A percentile compares a stretch with the other conserved stretches of the same genome.
These are phyloP conservation scores for Novymonas esmeraldas DNA, from an alignment of 208 protist species.

Conservation along the genomic window DNA sequence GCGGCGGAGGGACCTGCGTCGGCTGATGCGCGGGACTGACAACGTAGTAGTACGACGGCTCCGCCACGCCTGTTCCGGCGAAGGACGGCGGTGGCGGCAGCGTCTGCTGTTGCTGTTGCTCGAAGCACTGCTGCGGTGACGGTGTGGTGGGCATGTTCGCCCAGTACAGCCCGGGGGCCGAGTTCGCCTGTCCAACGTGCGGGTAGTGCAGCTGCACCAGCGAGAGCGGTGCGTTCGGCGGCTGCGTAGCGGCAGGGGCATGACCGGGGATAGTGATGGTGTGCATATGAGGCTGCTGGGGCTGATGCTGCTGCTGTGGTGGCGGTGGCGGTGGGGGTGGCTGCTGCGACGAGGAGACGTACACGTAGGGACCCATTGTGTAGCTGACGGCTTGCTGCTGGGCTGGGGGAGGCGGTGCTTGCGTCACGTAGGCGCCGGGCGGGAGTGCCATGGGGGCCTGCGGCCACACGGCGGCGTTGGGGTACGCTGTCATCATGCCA, in stretches of 20 bases:
- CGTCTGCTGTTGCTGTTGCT: not conserved
- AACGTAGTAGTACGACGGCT: slow-evolving; percentile 11
- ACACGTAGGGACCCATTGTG: slow-evolving; percentile 9
- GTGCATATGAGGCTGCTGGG: not conserved
- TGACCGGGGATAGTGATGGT: not conserved
- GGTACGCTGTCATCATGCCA: not conserved
- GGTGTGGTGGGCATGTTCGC: not conserved
- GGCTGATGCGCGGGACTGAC: slow-evolving; percentile 2
- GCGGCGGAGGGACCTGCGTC: not conserved
- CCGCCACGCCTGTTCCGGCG: not conserved
- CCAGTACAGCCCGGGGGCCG: slow-evolving; percentile 9
- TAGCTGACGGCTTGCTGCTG: slow-evolving; percentile 11
- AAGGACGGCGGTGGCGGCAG: not conserved
- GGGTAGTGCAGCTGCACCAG: slow-evolving; percentile 21
- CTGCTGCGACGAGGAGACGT: too few species aligned
- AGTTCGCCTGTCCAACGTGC: not conserved
- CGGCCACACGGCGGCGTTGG: slow-evolving; percentile 3
- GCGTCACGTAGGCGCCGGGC: slow-evolving; percentile 3
- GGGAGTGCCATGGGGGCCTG: not conserved
- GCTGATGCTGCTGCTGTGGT: slow-evolving; percentile 4
- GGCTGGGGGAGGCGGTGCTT: not conserved
- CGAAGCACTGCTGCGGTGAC: too few species aligned
- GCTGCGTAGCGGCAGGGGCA: not conserved
- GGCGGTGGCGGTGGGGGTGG: too few species aligned
- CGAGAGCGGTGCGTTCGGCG: not conserved